Evolutionary conservation across 257 asterid genomes (phyloP).

Genomic region (Jacaranda mimosifolia): DNA sequence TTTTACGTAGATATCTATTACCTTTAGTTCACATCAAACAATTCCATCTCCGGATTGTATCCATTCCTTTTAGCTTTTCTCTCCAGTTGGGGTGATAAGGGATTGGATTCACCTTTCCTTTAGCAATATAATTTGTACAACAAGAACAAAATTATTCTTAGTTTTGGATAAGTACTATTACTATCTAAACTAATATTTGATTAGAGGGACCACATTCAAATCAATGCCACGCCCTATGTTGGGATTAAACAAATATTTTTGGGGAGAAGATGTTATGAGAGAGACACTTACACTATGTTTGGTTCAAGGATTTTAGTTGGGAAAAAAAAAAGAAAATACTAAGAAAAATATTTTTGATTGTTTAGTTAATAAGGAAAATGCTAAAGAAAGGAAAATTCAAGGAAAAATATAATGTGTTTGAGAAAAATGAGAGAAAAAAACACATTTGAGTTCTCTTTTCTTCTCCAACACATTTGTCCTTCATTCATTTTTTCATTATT

Average conservation of each 20-base stretch:
- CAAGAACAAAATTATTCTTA: slow-evolving; percentile 41
- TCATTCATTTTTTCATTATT: too few species aligned
- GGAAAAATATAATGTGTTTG: too few species aligned
- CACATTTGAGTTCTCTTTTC: too few species aligned
- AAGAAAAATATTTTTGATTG: too few species aligned
- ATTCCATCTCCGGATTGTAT: background rate
- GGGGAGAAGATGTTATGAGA: background rate
- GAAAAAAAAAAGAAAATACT: too few species aligned
- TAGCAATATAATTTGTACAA: slow-evolving; percentile 19
- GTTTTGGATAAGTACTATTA: slow-evolving; percentile 54
- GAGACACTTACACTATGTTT: too few species aligned
- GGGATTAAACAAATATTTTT: background rate
- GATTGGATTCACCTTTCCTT: slow-evolving; percentile 33
- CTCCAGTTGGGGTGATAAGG: slow-evolving; percentile 44
- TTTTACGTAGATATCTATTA: background rate
- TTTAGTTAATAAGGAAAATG: too few species aligned
- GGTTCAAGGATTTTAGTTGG: too few species aligned
- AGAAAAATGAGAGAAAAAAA: too few species aligned
- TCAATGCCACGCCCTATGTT: slow-evolving; percentile 28
- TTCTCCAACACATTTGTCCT: too few species aligned
- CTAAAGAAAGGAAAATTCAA: too few species aligned
- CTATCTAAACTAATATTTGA: slow-evolving; percentile 33
- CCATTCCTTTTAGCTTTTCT: slow-evolving; percentile 28
- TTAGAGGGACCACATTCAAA: slow-evolving; percentile 44
- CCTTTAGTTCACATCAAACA: background rate